Base-by-base conservation (phyloP, 495 filamentous ascomycete genomes). In the Neurospora sp. region DNA sequence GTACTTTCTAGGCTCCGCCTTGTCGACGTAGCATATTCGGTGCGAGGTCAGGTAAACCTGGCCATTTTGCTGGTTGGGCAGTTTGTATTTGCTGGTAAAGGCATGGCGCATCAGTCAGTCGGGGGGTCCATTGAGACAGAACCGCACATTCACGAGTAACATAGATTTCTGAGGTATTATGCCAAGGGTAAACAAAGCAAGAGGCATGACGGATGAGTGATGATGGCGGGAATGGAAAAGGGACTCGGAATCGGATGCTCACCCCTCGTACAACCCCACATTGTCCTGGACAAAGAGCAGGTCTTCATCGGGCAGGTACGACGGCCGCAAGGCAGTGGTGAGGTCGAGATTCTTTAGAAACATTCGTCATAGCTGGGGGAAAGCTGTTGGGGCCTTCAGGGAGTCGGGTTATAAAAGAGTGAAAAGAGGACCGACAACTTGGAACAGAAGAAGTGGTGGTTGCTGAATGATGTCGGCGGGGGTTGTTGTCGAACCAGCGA, bases 191-290 rank as follows among this genome's bases (percentile, higher is more conserved):
- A 44, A 70, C 39, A 40, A 69, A 44, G 41, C 41, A 44, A 42
- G 20, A 62, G 49, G 23, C 9, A 9, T 23, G n/a, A 23, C n/a
- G n/a, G n/a, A n/a, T 23, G 46, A 54, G 1, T 20, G 46, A 54
- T 54, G 46, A 54, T 20, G 20, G 1, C 27, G 31, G 12, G 27
- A 66, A 66, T 4, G 38, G 16, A 35, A 39, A 73, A 35, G 23
- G 18, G 5, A 42, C 38, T 31, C 70, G 40, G 49, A 20, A 84
- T 60, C 54, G 9, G 12, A 62, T 62, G 54, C 91, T 83, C 85
- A 98, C 95, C 96, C 96, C 86, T 98, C 93, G 84, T 99, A 99
- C 75, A 99, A 85, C 77, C 96, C 96, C 79, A 98, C 96, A 82
- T 92, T 92, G 87, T 98, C 93, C 83, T 97, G 94, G 74, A 99